Base-by-base conservation (phyloP, 2,329 filamentous ascomycete species). In the Colletotrichum sp. region DNA sequence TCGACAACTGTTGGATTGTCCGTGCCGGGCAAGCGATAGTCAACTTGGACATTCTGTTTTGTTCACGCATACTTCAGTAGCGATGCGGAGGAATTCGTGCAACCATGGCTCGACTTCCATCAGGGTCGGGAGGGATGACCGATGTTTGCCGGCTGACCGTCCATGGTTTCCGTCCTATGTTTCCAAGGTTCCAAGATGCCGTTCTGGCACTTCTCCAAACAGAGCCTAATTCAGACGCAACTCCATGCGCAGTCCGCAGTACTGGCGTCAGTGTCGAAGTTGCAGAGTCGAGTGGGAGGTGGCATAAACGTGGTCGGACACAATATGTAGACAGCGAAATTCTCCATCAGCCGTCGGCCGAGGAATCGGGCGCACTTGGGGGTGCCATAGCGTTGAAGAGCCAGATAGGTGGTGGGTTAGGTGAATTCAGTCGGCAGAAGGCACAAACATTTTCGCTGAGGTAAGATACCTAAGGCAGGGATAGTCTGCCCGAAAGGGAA, bases 351-450 rank as follows among this genome's bases (percentile, higher is more conserved):
- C 28, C 28, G 63, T 52, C 18, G 36, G 36, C 26, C 9, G 34
- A 73, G 16, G 7, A 39, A 39, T 28, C 32, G 28, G 71, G 66
- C 71, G 66, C 57, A 30, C 69, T n/a, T 44, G 44, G 16, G 28
- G 16, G 18, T 75, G 60, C 49, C 60, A 52, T 71, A 66, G 72
- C 68, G 68, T 71, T 66, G 26, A 60, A 59, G 63, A 44, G 52
- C 15, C 65, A 10, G 5, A 65, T 71, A 16, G 15, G 16, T 69
- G 57, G 34, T 72, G 73, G 73, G 73, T 73, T 72, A 75, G 63
- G 73, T 75, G 69, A 75, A 60, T 75, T 72, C 12, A 15, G 32
- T 55, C 44, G 21, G n/a, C 44, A 52, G 44, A n/a, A 49, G 67
- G 21, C 24, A 28, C 32, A 44, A 70, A 70, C 18, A 16, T 49